Percentiles rank a stretch among this genome's conserved stretches.
Conservation (phyloP, 202 grass and related monocot species). For the Thinopyrum obtusiflorum region DNA sequence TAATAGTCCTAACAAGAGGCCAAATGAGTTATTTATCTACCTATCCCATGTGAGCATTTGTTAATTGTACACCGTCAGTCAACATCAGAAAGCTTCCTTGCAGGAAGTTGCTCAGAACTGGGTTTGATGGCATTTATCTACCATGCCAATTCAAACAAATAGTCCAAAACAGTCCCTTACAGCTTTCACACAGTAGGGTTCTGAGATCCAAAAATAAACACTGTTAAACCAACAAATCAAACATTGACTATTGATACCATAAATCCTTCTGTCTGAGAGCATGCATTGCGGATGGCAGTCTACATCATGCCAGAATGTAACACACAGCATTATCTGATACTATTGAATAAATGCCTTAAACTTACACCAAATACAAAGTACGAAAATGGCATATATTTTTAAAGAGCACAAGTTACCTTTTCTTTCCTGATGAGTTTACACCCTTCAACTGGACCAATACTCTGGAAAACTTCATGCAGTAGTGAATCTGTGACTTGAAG, state of each 20-base stretch:
- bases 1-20: not conserved
- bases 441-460: slow-evolving; percentile 88
- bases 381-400: not conserved
- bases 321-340: not conserved
- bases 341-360: not conserved
- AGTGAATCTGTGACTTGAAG: slow-evolving; percentile 76
- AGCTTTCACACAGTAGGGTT: not conserved
- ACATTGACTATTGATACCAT: slow-evolving; percentile 1
- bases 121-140: not conserved
- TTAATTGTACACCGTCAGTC: not conserved
- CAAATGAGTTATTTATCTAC: not conserved
- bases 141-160: not conserved
- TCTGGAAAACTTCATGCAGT: slow-evolving; percentile 90
- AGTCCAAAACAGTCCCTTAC: not conserved
- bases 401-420: slow-evolving; percentile 57
- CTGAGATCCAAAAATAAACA: slow-evolving; percentile 1
- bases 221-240: not conserved
- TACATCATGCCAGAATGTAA: not conserved
- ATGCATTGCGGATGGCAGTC: not conserved
- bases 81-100: not conserved
- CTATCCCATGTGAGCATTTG: not conserved
- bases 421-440: slow-evolving; percentile 97
- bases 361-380: not conserved
- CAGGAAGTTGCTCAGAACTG: not conserved
- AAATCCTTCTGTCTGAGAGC: not conserved